Conservation (phyloP, 768 basidiomycete genomes). For the Floccularia luteovirens region DNA sequence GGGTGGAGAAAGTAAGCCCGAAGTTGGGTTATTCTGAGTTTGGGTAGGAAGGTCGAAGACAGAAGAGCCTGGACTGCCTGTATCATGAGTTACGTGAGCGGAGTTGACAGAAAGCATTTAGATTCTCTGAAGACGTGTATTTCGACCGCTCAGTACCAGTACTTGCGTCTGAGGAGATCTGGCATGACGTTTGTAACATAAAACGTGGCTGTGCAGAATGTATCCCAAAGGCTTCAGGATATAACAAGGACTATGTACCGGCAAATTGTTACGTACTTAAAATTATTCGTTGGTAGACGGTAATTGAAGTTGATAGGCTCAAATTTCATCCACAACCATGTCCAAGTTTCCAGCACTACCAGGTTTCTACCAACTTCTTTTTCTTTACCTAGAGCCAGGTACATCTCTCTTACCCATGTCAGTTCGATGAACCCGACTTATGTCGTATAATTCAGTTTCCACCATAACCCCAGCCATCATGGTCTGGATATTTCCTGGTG, state of each 20-base stretch:
- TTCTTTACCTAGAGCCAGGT: conserved; percentile 56
- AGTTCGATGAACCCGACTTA: neutral
- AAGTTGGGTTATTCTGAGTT: conserved; percentile 5
- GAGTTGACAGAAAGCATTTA: conserved; percentile 11
- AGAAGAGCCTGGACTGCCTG: conserved; percentile 62
- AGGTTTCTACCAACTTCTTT: conserved; percentile 47
- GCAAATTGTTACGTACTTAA: no score
- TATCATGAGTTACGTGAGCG: conserved; percentile 2
- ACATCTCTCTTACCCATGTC: conserved; percentile 3
- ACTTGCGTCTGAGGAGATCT: no score
- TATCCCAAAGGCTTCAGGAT: no score
- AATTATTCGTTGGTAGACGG: no score
- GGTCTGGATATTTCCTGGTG: conserved; percentile 45
- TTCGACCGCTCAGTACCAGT: no score
- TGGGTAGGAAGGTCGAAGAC: conserved; percentile 69
- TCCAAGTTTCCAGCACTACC: conserved; percentile 42
- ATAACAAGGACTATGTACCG: no score
- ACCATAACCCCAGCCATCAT: conserved; percentile 43
- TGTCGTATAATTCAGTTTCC: conserved; percentile 27
- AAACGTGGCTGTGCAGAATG: no score
- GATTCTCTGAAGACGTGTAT: conserved; percentile 7
- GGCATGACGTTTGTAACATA: no score
- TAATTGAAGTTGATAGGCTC: no score
- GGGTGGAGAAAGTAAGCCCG: no score
- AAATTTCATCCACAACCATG: conserved; percentile 7